Conservation (phyloP, 2,329 filamentous ascomycete species). For the Thelonectria blattea region DNA sequence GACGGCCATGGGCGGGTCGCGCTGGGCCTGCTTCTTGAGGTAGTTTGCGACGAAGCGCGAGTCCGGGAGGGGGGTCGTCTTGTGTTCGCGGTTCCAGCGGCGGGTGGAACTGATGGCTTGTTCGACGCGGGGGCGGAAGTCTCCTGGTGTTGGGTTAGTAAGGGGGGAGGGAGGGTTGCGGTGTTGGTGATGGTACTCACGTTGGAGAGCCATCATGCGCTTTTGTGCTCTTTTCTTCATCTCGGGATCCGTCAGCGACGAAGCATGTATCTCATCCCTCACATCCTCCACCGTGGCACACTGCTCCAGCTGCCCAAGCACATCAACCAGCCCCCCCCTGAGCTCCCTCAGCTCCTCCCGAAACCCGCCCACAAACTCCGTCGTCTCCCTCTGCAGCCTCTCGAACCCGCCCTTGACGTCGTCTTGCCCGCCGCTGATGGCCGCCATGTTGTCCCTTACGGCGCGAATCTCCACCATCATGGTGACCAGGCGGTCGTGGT, state of each 20-base stretch:
- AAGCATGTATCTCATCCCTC: conserved; percentile 16
- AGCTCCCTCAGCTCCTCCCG: conserved; percentile 35
- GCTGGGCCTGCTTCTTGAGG: conserved; percentile 45
- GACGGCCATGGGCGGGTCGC: conserved; percentile 43
- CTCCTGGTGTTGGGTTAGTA: conserved; percentile 15
- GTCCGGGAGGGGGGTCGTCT: conserved; percentile 41
- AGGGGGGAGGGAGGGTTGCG: not conserved
- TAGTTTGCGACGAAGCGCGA: conserved; percentile 42
- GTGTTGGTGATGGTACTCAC: not conserved
- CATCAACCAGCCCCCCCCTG: conserved; percentile 28
- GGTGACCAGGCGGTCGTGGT: conserved; percentile 40
- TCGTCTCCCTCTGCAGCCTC: conserved; percentile 29
- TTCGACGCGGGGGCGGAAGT: conserved; percentile 38
- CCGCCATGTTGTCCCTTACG: conserved; percentile 38
- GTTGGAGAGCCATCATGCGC: conserved; percentile 5
- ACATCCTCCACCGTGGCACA: conserved; percentile 30
- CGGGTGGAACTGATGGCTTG: conserved; percentile 46
- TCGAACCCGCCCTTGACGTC: conserved; percentile 25
- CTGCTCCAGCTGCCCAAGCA: conserved; percentile 33
- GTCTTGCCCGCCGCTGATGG: conserved; percentile 18
- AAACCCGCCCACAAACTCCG: conserved; percentile 24
- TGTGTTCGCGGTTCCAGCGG: conserved; percentile 48
- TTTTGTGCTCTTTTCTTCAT: not conserved
- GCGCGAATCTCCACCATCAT: conserved; percentile 42
- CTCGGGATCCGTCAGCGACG: not conserved